Base-by-base conservation (phyloP, 257 asterid species). In the Plantago elongata region DNA sequence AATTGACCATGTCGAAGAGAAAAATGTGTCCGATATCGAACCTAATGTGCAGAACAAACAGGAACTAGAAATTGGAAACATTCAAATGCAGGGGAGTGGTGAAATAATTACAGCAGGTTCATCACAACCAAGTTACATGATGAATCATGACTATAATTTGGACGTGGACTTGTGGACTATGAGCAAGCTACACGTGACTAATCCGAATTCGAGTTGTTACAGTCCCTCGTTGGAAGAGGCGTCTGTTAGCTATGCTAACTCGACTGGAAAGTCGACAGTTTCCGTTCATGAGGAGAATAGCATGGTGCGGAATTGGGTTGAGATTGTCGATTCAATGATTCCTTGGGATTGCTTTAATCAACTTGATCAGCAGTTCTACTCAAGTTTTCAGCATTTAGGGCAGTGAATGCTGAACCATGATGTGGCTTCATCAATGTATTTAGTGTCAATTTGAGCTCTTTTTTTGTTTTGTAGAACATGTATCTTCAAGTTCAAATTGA, bases 321-420 rank as follows among this genome's bases (percentile, higher is more conserved):
- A 69, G 48, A 64, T 64, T 61, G 68, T 69, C 16, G 86, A 81
- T 65, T 78, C 91, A 9, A 51, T 79, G 65, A 57, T 77, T 30
- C 73, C 81, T 0, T 77, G 82, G 85, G 82, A 78, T 34, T 42
- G 59, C 38, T 72, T 77, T 62, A 68, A 64, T 62, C 72, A 72
- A 45, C 59, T 74, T 8, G 77, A 80, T 61, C 63, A 73, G 51
- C 75, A 72, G 29, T 27, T 75, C 11, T 60, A 61, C 34, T 40
- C 54, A 0, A 18, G 15, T 60, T 67, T 45, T 56, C 46, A 46
- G 54, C 48, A 51, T 66, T 34, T 34, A 45, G 11, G 44, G 38
- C 29, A 58, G 5, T 45, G 7, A 60, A 27, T 17, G 5, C 10
- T 45, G n/a, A 22, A 27, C 64, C 11, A 45, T 17, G 5, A 17